A percentile compares a stretch with the other conserved stretches of the same genome.
These are phyloP conservation scores for Paecilomyces fulvus DNA, from an alignment of 2,329 filamentous ascomycete genomes.

Conservation along the genomic window DNA sequence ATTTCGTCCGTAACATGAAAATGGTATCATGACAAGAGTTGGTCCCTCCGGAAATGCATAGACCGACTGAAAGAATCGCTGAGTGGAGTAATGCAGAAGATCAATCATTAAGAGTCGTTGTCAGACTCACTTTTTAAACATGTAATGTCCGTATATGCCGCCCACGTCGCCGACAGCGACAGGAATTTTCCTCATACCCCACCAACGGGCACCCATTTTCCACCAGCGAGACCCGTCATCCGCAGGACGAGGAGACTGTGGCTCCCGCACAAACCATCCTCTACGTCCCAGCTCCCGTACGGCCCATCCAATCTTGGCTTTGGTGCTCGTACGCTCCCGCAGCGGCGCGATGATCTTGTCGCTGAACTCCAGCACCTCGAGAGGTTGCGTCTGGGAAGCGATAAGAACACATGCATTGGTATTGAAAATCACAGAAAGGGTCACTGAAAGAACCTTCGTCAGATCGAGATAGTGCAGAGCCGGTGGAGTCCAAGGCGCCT, in stretches of 20 bases:
- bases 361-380: conserved; percentile 68
- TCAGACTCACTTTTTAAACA: conserved; percentile 45
- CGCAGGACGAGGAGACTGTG: conserved; percentile 17
- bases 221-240: conserved; percentile 57
- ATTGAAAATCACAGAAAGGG: conserved; percentile 50
- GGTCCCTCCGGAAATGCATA: neutral
- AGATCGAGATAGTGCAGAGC: conserved; percentile 68
- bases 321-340: conserved; percentile 52
- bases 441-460: conserved; percentile 55
- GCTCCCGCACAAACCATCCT: conserved; percentile 57
- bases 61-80: neutral
- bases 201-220: conserved; percentile 79
- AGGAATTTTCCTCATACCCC: conserved; percentile 68
- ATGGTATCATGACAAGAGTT: neutral
- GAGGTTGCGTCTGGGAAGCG: conserved; percentile 52
- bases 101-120: neutral
- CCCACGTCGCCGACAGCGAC: conserved; percentile 49
- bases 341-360: conserved; percentile 59
- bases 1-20: neutral
- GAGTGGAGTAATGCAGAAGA: neutral
- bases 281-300: conserved; percentile 58
- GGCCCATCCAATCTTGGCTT: conserved; percentile 56
- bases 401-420: conserved; percentile 50
- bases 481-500: conserved; percentile 44
- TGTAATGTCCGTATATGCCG: conserved; percentile 52